phyloP scores from a whole-genome alignment of 2,329 filamentous ascomycete species.

The Sphaerulina musiva region DNA sequence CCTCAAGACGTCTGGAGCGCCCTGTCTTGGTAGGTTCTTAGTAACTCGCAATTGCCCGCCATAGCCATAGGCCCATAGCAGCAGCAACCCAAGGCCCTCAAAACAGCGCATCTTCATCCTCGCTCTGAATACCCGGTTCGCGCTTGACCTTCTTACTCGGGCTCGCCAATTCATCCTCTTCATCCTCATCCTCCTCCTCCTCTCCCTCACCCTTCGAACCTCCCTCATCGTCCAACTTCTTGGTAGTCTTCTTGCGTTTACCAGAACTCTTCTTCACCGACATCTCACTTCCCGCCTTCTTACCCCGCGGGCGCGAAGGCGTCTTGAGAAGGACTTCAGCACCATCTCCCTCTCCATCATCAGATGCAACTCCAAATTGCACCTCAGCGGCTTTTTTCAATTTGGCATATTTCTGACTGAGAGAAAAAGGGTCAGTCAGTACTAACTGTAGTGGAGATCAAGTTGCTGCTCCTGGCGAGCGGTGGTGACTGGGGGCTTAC shows the following conservation, averaged over 20 bases:
- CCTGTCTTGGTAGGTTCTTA: too few relatives aligned
- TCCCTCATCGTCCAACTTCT: neutral
- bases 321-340: slow-evolving; percentile 6
- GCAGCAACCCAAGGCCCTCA: too few relatives aligned
- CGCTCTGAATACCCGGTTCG: slow-evolving; percentile 15
- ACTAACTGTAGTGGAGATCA: neutral
- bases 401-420: slow-evolving; percentile 24
- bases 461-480: neutral
- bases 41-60: too few relatives aligned
- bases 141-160: slow-evolving; percentile 9
- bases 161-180: slow-evolving; percentile 9
- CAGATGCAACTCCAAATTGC: slow-evolving; percentile 11
- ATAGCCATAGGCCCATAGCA: neutral
- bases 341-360: too few relatives aligned
- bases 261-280: slow-evolving; percentile 11
- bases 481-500: slow-evolving; percentile 6
- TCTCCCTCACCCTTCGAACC: neutral
- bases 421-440: neutral
- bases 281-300: slow-evolving; percentile 12
- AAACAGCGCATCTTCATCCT: neutral
- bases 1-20: too few relatives aligned
- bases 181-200: slow-evolving; percentile 12
- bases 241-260: slow-evolving; percentile 21
- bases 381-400: slow-evolving; percentile 18
- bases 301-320: slow-evolving; percentile 15